Conservation (phyloP, 345 rosid species). For the Populus tremula region DNA sequence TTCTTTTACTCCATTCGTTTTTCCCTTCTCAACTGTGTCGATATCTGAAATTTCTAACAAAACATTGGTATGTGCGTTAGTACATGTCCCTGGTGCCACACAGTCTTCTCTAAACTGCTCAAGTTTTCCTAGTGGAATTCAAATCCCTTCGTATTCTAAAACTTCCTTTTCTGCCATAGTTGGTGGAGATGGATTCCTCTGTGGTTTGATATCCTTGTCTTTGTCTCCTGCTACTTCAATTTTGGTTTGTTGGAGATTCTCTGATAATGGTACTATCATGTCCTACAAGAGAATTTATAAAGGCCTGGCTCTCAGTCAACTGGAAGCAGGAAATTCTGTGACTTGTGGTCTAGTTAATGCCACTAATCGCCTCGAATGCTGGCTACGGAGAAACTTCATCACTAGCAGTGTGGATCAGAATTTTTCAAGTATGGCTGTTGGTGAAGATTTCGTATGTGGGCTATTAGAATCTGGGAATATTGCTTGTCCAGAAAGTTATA, state of each 20-base stretch:
- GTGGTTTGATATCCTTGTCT: constrained; percentile 31
- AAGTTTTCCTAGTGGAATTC: constrained; percentile 32
- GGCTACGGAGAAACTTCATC: constrained; percentile 42
- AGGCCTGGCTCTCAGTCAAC: constrained; percentile 32
- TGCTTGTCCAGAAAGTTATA: constrained; percentile 20
- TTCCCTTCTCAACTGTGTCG: constrained; percentile 54
- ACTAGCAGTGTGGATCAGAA: not conserved
- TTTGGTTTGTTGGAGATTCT: constrained; percentile 62
- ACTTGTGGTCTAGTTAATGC: constrained; percentile 49
- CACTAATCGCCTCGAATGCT: constrained; percentile 42
- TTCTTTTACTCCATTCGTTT: constrained; percentile 11
- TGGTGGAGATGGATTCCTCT: constrained; percentile 63
- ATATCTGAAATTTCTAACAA: constrained; percentile 43
- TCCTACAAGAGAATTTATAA: constrained; percentile 36
- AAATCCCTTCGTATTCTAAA: constrained; percentile 1
- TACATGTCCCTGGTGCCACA: not conserved
- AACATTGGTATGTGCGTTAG: constrained; percentile 53
- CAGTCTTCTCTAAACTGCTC: constrained; percentile 47
- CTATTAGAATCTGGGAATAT: constrained; percentile 25
- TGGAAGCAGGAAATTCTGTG: constrained; percentile 48
- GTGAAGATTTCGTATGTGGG: constrained; percentile 58
- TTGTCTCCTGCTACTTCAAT: constrained; percentile 23
- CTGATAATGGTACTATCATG: constrained; percentile 22
- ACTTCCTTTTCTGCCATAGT: constrained; percentile 45
- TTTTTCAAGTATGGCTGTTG: constrained; percentile 45